phyloP scores from a whole-genome alignment of 2,329 filamentous ascomycete genomes.

The Fusarium kyushuense region DNA sequence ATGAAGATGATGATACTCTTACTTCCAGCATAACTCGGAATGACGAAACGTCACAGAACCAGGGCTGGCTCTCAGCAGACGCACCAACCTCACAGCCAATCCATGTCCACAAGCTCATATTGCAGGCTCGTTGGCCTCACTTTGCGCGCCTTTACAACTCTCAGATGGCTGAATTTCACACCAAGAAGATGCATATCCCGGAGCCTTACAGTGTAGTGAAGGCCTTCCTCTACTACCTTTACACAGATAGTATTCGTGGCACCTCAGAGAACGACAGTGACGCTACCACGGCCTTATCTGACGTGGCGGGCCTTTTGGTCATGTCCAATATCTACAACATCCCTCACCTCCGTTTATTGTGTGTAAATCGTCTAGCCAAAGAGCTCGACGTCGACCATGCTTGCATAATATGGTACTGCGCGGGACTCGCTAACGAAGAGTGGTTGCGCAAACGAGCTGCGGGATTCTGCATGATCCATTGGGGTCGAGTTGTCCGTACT shows the following conservation, averaged over 20 bases:
- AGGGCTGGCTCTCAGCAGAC: conserved; percentile 71
- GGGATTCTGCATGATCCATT: conserved; percentile 89
- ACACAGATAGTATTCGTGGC: conserved; percentile 88
- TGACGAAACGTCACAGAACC: conserved; percentile 57
- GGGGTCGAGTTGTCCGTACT: conserved; percentile 93
- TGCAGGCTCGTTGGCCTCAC: conserved; percentile 96
- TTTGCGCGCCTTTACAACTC: conserved; percentile 91
- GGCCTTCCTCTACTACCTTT: conserved; percentile 95
- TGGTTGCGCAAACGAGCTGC: conserved; percentile 93
- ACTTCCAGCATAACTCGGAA: conserved; percentile 63
- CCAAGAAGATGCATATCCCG: conserved; percentile 96
- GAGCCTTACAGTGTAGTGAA: conserved; percentile 95
- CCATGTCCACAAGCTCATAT: conserved; percentile 93
- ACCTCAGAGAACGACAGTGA: conserved; percentile 67
- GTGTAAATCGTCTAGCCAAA: conserved; percentile 87
- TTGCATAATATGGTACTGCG: conserved; percentile 95
- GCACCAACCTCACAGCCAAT: conserved; percentile 82
- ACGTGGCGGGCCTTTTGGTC: conserved; percentile 93
- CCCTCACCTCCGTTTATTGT: conserved; percentile 88
- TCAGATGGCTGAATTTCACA: conserved; percentile 98
- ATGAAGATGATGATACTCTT: conserved; percentile 74
- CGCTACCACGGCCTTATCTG: conserved; percentile 81
- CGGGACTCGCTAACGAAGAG: conserved; percentile 88
- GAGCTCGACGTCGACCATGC: conserved; percentile 96
- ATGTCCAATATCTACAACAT: conserved; percentile 99